These are phyloP conservation scores for Cytospora schulzeri DNA, from an alignment of 2,329 filamentous ascomycete species.

Conservation along the genomic window DNA sequence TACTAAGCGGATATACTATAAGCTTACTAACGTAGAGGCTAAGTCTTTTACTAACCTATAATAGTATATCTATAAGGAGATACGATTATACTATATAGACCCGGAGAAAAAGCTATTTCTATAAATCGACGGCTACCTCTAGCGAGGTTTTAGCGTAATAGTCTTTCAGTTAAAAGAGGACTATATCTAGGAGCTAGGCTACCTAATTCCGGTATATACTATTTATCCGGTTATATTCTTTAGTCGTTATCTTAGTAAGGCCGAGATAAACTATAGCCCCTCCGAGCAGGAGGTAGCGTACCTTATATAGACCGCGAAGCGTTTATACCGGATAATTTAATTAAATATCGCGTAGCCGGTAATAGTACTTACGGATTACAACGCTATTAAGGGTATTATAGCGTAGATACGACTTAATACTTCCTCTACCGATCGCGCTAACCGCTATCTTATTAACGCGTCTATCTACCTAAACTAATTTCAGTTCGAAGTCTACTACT, in stretches of 20 bases:
- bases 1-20: not conserved
- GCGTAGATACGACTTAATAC: conserved; percentile 10
- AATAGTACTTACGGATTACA: conserved; percentile 7
- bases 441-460: not conserved
- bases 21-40: not conserved
- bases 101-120: not conserved
- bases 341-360: not conserved
- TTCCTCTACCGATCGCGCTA: not conserved
- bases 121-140: not conserved
- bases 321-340: not conserved
- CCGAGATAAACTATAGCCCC: not conserved
- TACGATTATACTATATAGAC: conserved; percentile 3
- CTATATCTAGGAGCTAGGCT: not conserved
- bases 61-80: not conserved
- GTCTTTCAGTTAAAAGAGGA: not conserved
- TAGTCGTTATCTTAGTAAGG: not conserved
- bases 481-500: too few species aligned
- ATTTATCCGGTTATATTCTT: conserved; percentile 8
- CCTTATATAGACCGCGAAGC: not conserved
- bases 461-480: too few species aligned
- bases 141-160: conserved; percentile 8
- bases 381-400: conserved; percentile 1
- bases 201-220: not conserved
- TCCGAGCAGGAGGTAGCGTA: not conserved
- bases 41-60: not conserved